Percentiles rank a stretch among this genome's conserved stretches.
Conservation (phyloP, 176 grass and related monocot species). For the Cenchrus fungigraminus region DNA sequence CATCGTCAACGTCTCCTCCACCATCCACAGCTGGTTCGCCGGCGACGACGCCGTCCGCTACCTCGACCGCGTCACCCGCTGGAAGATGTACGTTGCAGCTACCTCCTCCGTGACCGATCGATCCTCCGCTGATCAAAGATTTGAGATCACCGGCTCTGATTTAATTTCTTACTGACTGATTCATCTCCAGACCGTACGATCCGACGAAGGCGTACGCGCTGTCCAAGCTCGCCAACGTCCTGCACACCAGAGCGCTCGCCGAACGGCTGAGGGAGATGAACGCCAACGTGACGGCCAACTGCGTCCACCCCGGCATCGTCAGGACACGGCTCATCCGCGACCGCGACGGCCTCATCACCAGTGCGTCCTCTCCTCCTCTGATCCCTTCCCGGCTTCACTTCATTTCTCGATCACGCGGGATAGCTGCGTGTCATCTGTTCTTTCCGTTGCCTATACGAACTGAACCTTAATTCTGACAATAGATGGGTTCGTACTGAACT, state of each 20-base stretch:
- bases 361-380: conserved; percentile 25
- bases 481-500: background rate
- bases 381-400: background rate
- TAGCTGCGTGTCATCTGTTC: background rate
- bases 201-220: conserved; percentile 86
- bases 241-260: conserved; percentile 77
- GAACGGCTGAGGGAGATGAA: conserved; percentile 62
- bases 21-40: conserved; percentile 92
- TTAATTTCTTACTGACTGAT: no score
- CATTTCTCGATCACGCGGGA: no score
- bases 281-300: conserved; percentile 85
- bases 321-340: conserved; percentile 91
- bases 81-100: conserved; percentile 54
- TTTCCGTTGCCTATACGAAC: background rate
- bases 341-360: conserved; percentile 80
- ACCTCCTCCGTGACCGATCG: background rate
- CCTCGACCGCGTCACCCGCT: conserved; percentile 72
- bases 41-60: conserved; percentile 74
- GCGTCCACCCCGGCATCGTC: conserved; percentile 97
- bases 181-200: conserved; percentile 68
- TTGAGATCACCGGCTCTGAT: background rate
- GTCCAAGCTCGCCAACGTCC: conserved; percentile 96
- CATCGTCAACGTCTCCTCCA: conserved; percentile 88
- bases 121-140: background rate
- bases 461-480: background rate